phyloP scores from a whole-genome alignment of 306 rosid genomes.

The Vigna nakashimae region DNA sequence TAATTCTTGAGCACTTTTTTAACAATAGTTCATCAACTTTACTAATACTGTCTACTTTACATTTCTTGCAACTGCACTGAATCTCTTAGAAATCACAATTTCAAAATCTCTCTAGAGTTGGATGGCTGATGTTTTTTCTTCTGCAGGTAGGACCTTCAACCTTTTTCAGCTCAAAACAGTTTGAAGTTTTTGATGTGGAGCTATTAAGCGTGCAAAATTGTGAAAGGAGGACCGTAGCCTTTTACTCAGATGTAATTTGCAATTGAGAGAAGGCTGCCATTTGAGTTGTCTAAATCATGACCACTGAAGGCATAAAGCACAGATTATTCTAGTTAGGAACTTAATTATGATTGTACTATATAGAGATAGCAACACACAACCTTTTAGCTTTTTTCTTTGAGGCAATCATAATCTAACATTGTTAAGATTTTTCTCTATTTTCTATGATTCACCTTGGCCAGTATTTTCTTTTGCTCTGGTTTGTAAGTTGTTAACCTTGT shows the following conservation, averaged over 20 bases:
- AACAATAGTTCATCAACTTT: slow-evolving; percentile 20
- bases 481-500: slow-evolving; percentile 7
- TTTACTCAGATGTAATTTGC: slow-evolving; percentile 92
- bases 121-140: slow-evolving; percentile 33
- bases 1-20: not conserved
- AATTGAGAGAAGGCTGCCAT: slow-evolving; percentile 42
- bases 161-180: slow-evolving; percentile 94
- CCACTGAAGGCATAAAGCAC: not conserved
- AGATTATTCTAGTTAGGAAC: slow-evolving; percentile 19
- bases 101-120: not conserved
- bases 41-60: not conserved
- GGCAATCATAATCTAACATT: slow-evolving; percentile 27
- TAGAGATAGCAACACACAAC: slow-evolving; percentile 5
- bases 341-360: slow-evolving; percentile 9
- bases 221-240: slow-evolving; percentile 83
- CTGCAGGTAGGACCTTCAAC: slow-evolving; percentile 98
- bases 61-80: not conserved
- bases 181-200: slow-evolving; percentile 96
- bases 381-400: slow-evolving; percentile 23
- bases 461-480: not conserved
- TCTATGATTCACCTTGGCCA: not conserved
- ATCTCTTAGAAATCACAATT: not conserved
- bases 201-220: slow-evolving; percentile 78
- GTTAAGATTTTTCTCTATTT: slow-evolving; percentile 3
- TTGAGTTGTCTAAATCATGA: slow-evolving; percentile 21